phyloP scores from a whole-genome alignment of 768 basidiomycete genomes.

The Roridomyces roridus region DNA sequence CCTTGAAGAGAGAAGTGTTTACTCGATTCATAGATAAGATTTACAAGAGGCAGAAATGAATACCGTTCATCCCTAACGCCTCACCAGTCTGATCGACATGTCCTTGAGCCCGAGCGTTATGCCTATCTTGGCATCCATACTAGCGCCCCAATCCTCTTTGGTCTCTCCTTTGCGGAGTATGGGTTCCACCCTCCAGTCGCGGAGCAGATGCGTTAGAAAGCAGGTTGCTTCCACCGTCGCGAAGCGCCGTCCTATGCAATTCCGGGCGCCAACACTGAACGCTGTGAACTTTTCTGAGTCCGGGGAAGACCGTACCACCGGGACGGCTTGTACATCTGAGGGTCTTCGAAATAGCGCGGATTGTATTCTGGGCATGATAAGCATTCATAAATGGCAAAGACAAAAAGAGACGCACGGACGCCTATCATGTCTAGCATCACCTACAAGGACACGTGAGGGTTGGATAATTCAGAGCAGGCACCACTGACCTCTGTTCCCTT shows the following conservation, averaged over 20 bases:
- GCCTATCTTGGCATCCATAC: no score
- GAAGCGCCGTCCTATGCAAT: no score
- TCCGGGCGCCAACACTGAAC: no score
- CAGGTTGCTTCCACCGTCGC: conserved; percentile 4
- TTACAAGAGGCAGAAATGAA: conserved; percentile 63
- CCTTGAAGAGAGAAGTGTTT: conserved; percentile 72
- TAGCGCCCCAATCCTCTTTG: conserved; percentile 11
- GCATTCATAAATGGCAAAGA: no score
- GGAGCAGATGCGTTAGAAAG: not conserved
- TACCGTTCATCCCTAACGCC: no score
- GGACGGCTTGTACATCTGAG: no score
- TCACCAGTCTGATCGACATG: no score
- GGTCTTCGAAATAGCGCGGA: no score
- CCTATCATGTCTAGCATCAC: conserved; percentile 36
- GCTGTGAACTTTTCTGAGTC: no score
- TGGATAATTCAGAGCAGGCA: not conserved
- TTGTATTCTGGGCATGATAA: no score
- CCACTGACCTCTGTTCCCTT: conserved; percentile 28
- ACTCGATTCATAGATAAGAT: conserved; percentile 89
- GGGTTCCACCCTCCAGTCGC: conserved; percentile 4
- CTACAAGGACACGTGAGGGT: not conserved
- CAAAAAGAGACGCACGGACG: conserved; percentile 27
- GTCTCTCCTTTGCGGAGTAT: not conserved
- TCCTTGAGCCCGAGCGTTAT: no score
- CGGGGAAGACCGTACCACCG: no score